phyloP scores from a whole-genome alignment of 768 basidiomycete species.

The Cystobasidium ongulense region DNA sequence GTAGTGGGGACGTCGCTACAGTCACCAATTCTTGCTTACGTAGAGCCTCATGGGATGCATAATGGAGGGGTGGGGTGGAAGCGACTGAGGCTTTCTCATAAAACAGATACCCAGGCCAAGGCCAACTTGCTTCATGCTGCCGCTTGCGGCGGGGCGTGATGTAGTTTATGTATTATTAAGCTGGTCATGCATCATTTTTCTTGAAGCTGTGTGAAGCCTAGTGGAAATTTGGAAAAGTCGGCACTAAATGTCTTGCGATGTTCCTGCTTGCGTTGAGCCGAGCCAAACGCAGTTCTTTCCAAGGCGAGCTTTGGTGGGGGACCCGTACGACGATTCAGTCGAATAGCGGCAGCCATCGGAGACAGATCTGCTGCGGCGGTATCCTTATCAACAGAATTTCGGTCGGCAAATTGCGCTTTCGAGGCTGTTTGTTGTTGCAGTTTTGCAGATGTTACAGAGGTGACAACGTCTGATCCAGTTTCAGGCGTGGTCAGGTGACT shows the following conservation, averaged over 20 bases:
- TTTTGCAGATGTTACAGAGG: not conserved
- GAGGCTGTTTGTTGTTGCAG: too few species aligned
- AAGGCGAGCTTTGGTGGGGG: not conserved
- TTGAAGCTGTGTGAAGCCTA: not conserved
- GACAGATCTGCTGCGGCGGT: not conserved
- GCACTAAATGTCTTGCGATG: slow-evolving; percentile 11
- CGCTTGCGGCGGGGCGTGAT: too few species aligned
- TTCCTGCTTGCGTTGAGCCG: not conserved
- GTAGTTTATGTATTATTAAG: not conserved
- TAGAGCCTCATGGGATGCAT: too few species aligned
- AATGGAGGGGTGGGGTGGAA: too few species aligned
- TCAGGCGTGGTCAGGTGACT: slow-evolving; percentile 4
- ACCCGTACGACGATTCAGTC: not conserved
- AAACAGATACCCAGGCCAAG: too few species aligned
- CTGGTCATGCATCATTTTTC: not conserved
- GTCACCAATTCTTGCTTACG: too few species aligned
- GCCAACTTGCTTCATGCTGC: too few species aligned
- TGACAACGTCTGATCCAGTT: not conserved
- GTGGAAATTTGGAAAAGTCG: not conserved
- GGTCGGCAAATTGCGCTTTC: too few species aligned
- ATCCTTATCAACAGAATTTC: not conserved
- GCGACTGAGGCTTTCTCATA: too few species aligned
- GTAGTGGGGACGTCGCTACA: too few species aligned
- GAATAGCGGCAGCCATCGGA: slow-evolving; percentile 14
- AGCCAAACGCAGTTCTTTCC: not conserved